Base-by-base conservation (phyloP, 176 grass and related monocot species). In the Raddia distichophylla region DNA sequence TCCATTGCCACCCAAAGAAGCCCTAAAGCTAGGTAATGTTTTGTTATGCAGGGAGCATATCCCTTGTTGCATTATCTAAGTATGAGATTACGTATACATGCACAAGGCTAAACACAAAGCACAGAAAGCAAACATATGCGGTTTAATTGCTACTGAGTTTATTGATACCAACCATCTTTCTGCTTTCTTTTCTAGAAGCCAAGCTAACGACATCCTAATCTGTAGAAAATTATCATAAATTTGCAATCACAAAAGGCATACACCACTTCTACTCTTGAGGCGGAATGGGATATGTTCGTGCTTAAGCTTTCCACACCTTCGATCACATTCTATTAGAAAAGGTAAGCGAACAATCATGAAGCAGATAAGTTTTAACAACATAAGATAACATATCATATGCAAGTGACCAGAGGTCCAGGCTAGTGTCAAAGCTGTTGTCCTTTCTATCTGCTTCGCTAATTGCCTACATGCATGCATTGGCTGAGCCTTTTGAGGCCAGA, bases 321-420 rank as follows among this genome's bases (percentile, higher is more conserved):
- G 37, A 68, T 75, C 46, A 69, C 68, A 64, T 60, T 73, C 17
- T 10, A 84, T 69, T 63, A 55, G 76, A 80, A 84, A 73, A 81
- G 80, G 51, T 55, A 8, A 45, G 33, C 0, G 55, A 66, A 60
- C 51, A 74, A 85, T 81, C 71, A 81, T 66, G 83, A 73, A 82
- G 73, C 60, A 33, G 65, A 90, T 89, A 86, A 90, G 59, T 57
- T 72, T 72, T 51, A 82, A 54, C 64, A 6, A 9, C 49, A 11
- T 1, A 50, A 42, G 78, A 85, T 77, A 81, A 85, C 70, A 75
- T 89, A 89, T 64, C 56, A 60, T 74, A 60, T 79, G 4, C 32
- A 5, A 42, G n/a, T 37, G 43, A 74, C 11, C 74, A 61, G 20
- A 58, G 57, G 3, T 78, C 61, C 62, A 54, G 50, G 52, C 52